phyloP scores from a whole-genome alignment of 2,329 filamentous ascomycete genomes.

The Diaporthe nobilis region DNA sequence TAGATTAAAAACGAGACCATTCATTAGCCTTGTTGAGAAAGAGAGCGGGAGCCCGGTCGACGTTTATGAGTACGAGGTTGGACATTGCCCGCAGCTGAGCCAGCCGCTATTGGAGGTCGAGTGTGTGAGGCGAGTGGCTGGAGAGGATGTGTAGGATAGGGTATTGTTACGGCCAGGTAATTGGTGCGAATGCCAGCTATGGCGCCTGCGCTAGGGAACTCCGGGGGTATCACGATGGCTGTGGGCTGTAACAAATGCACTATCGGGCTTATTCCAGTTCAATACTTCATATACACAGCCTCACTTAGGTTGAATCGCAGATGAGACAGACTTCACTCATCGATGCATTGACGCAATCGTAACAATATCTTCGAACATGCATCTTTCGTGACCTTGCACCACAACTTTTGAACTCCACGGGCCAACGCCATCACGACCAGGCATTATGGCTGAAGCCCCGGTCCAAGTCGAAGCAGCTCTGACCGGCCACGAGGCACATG shows the following conservation, averaged over 20 bases:
- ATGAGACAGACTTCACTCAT: no score
- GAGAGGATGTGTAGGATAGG: background rate
- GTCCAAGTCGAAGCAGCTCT: background rate
- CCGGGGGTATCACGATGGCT: background rate
- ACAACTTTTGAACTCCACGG: background rate
- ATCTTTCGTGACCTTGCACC: background rate
- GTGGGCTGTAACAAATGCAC: background rate
- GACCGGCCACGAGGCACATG: background rate
- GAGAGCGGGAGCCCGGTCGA: background rate
- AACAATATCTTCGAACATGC: background rate
- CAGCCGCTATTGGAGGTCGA: background rate
- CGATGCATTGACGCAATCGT: background rate
- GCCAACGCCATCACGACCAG: background rate
- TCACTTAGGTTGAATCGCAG: background rate
- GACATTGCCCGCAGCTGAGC: slow-evolving; percentile 4
- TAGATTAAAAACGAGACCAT: no score
- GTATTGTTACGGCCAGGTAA: background rate
- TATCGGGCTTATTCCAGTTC: background rate
- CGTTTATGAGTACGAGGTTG: background rate
- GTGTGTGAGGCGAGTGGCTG: slow-evolving; percentile 14
- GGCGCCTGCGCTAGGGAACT: background rate
- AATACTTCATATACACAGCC: background rate
- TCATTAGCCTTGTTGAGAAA: background rate
- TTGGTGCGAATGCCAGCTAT: background rate
- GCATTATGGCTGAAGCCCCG: background rate